Percentiles rank a stretch among this genome's conserved stretches.
Evolutionary conservation across 2,329 filamentous ascomycete species (phyloP).

Genomic region (Fusarium siculi): DNA sequence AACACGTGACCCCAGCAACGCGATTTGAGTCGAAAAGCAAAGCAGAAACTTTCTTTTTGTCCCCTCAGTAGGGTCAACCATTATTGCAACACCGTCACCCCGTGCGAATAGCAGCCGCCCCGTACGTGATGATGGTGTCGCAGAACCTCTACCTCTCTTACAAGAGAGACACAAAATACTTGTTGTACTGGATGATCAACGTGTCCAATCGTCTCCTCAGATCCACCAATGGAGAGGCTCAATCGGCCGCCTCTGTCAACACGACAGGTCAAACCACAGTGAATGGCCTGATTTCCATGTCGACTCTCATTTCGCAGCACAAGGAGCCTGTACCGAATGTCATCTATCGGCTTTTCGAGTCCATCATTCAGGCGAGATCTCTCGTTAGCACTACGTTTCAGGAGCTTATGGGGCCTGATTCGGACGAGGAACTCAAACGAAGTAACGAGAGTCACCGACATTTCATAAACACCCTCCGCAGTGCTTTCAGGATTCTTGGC

Average conservation of each 20-base stretch:
- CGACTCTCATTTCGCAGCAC: constrained; percentile 54
- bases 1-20: not conserved
- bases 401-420: constrained; percentile 44
- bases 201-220: constrained; percentile 51
- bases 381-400: constrained; percentile 46
- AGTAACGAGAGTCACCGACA: constrained; percentile 54
- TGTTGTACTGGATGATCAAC: constrained; percentile 54
- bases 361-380: constrained; percentile 51
- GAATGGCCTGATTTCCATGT: constrained; percentile 50
- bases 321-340: constrained; percentile 46
- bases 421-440: constrained; percentile 46
- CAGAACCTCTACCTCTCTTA: constrained; percentile 51
- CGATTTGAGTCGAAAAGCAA: not conserved
- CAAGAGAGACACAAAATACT: constrained; percentile 52
- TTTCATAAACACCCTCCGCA: constrained; percentile 55
- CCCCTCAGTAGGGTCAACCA: not conserved
- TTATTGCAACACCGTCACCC: not conserved
- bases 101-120: not conserved
- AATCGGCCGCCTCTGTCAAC: constrained; percentile 43
- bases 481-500: constrained; percentile 51
- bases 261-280: constrained; percentile 52
- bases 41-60: not conserved
- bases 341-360: constrained; percentile 51
- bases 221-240: constrained; percentile 23
- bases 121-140: constrained; percentile 36